These are phyloP conservation scores for Colletotrichum neosansevieriae DNA, from an alignment of 2,329 filamentous ascomycete genomes.

Conservation along the genomic window DNA sequence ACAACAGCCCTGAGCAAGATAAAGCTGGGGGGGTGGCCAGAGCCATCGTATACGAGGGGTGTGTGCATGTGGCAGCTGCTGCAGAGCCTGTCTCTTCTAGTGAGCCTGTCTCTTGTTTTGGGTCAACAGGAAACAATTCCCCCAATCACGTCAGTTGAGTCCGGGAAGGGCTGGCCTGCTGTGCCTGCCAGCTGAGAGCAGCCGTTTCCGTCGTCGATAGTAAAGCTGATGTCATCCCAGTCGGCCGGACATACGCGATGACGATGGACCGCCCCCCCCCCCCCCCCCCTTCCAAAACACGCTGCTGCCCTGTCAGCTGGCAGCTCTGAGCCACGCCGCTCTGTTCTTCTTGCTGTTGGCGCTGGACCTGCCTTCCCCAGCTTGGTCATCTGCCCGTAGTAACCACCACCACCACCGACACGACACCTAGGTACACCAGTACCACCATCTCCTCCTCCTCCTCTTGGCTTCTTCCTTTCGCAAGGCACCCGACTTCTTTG, in stretches of 20 bases:
- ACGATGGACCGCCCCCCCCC: no score
- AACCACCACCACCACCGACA: no score
- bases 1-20: conserved; percentile 25
- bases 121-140: background rate
- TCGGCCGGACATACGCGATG: no score
- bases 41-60: background rate
- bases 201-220: background rate
- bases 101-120: no score
- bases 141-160: conserved; percentile 14
- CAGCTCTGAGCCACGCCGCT: background rate
- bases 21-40: conserved; percentile 37
- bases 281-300: no score
- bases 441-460: no score
- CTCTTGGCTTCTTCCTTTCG: no score
- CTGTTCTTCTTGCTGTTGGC: background rate
- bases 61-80: conserved; percentile 5
- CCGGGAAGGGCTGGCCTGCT: background rate
- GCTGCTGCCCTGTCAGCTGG: conserved; percentile 11
- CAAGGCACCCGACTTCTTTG: background rate
- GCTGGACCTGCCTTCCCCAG: background rate
- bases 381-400: no score
- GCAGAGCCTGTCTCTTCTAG: no score
- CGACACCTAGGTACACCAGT: no score
- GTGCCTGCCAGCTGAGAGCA: background rate
- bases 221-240: conserved; percentile 14